phyloP scores from a whole-genome alignment of 495 filamentous ascomycete genomes.

The Elasticomyces elasticus region DNA sequence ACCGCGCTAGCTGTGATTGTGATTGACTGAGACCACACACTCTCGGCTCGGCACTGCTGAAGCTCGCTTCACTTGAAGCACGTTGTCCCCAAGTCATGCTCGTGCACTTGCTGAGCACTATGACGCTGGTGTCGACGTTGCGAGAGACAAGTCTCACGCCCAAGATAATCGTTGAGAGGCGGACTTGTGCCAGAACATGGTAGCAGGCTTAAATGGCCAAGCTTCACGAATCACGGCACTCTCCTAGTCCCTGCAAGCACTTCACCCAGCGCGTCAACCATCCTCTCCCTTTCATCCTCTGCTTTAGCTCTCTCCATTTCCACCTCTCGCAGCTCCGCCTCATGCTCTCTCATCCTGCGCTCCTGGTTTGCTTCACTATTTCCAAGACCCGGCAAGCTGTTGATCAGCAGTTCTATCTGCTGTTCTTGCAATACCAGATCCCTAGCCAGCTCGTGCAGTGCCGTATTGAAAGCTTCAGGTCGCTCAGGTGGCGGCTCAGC shows the following conservation, averaged over 20 bases:
- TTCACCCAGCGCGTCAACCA: constrained; percentile 57
- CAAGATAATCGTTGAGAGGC: not conserved
- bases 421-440: constrained; percentile 86
- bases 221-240: not conserved
- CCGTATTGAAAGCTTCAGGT: constrained; percentile 54
- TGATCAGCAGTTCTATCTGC: constrained; percentile 85
- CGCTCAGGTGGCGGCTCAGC: constrained; percentile 39
- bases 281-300: constrained; percentile 57
- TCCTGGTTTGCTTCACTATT: constrained; percentile 77
- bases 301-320: constrained; percentile 63
- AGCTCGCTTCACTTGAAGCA: no score
- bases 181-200: not conserved
- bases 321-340: constrained; percentile 61
- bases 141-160: not conserved
- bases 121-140: no score
- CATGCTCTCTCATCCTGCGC: constrained; percentile 59
- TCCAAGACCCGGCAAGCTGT: constrained; percentile 73
- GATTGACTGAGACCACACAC: no score
- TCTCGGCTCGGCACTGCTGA: no score
- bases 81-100: no score
- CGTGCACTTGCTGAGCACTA: no score
- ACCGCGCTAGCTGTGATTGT: no score
- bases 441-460: constrained; percentile 70
- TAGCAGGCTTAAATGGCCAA: no score
- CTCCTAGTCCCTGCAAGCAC: constrained; percentile 28